Conservation (phyloP, 192 early-diverging fungal genomes). For the Thamnidium elegans region DNA sequence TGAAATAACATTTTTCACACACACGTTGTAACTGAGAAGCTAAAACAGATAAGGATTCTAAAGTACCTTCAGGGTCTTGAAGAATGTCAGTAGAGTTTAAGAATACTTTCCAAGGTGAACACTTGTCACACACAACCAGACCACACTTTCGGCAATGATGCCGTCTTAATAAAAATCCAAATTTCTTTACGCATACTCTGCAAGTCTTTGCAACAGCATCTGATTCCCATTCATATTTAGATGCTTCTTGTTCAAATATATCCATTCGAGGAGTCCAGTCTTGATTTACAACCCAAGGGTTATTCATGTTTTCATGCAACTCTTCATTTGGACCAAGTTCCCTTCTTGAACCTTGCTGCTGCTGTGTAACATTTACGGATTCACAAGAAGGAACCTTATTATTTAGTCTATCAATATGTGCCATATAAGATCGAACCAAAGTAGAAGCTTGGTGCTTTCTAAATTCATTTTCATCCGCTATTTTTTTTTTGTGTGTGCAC, state of each 20-base stretch:
- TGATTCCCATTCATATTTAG: conserved; percentile 65
- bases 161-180: conserved; percentile 73
- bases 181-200: conserved; percentile 62
- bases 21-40: conserved; percentile 44
- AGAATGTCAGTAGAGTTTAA: conserved; percentile 45
- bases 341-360: no score
- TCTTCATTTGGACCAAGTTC: no score
- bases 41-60: not conserved
- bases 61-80: conserved; percentile 35
- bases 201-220: conserved; percentile 70
- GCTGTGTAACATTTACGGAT: no score
- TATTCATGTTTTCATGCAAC: no score
- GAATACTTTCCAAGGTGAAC: conserved; percentile 58
- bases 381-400: conserved; percentile 4
- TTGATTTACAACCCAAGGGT: no score
- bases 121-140: conserved; percentile 77
- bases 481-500: not conserved
- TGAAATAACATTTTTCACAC: conserved; percentile 47
- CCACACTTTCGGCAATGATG: conserved; percentile 95
- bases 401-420: conserved; percentile 52
- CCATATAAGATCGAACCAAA: conserved; percentile 44
- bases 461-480: conserved; percentile 53
- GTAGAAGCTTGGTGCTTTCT: conserved; percentile 48
- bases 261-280: not conserved
- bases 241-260: conserved; percentile 3